Percentiles rank a stretch among this genome's conserved stretches.
Evolutionary conservation across 371 early-diverging fungal species (phyloP).

Genomic region (Mucor racemosus): DNA sequence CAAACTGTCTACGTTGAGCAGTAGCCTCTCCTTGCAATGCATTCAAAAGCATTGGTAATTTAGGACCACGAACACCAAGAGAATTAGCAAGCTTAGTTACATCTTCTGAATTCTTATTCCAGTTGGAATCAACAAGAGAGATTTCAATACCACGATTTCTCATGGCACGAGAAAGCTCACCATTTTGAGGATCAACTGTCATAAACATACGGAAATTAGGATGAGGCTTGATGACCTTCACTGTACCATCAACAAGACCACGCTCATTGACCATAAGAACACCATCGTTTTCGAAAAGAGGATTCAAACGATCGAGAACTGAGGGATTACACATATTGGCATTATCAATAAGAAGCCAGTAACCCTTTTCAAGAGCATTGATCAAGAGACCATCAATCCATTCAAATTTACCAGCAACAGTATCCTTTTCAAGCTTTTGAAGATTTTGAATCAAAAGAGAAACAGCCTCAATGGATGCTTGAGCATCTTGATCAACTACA

Average conservation of each 20-base stretch:
- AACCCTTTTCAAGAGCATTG: slow-evolving; percentile 91
- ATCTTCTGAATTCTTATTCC: slow-evolving; percentile 46
- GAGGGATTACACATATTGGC: slow-evolving; percentile 97
- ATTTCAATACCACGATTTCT: slow-evolving; percentile 95
- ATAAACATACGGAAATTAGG: slow-evolving; percentile 97
- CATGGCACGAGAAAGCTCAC: slow-evolving; percentile 97
- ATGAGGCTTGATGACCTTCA: slow-evolving; percentile 89
- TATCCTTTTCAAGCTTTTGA: slow-evolving; percentile 54
- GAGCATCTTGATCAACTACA: slow-evolving; percentile 29
- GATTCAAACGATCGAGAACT: slow-evolving; percentile 95
- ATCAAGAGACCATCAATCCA: slow-evolving; percentile 98
- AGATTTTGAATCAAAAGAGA: slow-evolving; percentile 32
- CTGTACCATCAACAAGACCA: slow-evolving; percentile 82
- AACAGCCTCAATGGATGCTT: slow-evolving; percentile 17
- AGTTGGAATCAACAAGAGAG: slow-evolving; percentile 62
- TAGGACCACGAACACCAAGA: slow-evolving; percentile 58
- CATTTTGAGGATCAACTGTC: slow-evolving; percentile 95
- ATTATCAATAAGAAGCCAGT: slow-evolving; percentile 99
- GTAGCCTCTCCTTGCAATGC: slow-evolving; percentile 43
- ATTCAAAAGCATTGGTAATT: slow-evolving; percentile 36
- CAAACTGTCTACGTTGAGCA: slow-evolving; percentile 37
- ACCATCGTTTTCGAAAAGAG: slow-evolving; percentile 91
- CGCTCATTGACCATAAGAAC: slow-evolving; percentile 90
- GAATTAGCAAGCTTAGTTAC: slow-evolving; percentile 58
- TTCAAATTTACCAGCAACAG: slow-evolving; percentile 86